Evolutionary conservation across 352 stramenopile genomes (phyloP), one percentile per base, ranked within the genome.

Genomic region (Phytophthora cryptogea): DNA sequence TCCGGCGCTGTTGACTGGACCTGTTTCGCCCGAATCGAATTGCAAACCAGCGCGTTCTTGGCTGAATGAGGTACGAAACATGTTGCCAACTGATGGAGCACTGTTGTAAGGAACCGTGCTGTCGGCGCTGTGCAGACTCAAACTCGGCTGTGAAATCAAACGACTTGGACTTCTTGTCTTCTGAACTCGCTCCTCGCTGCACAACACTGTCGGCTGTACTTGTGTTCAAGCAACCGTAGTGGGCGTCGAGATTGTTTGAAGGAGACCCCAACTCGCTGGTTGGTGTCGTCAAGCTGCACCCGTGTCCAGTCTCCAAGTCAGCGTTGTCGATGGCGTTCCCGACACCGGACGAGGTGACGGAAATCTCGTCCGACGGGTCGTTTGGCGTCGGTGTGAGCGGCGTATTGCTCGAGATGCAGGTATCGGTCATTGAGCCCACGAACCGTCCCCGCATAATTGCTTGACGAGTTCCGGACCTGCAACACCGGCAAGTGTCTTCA

Each of bases 31-130:
- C 32, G 14, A 60, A 55, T 31, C 23, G 40, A 9, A 23, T 11
- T 39, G 59, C 47, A 13, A 59, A 9, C 53, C 48, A 57, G 11
- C 46, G 55, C 23, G 71, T 76, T 50, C 63, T 70, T 27, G 69
- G 36, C n/a, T 74, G 54, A 8, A 83, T 68, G 11, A 66, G 65
- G 62, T 80, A 86, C 55, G 71, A 75, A 37, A 88, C 45, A 41
- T 85, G 81, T 40, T 74, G 63, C 78, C 78, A 88, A 68, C 76
- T 86, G 32, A 88, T 72, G 23, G 60, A 61, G 37, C 78, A 88
- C 39, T 60, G 57, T 8, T 76, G 68, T 8, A 72, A 49, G 1
- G n/a, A n/a, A 5, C 42, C 30, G 20, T n/a, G 64, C 14, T 72
- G 58, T 1, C 54, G 52, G 42, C 54, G 43, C 33, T 72, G 52